Base-by-base conservation (phyloP, 1,284 basidiomycete genomes). In the Apiotrichum veenhuisii region DNA sequence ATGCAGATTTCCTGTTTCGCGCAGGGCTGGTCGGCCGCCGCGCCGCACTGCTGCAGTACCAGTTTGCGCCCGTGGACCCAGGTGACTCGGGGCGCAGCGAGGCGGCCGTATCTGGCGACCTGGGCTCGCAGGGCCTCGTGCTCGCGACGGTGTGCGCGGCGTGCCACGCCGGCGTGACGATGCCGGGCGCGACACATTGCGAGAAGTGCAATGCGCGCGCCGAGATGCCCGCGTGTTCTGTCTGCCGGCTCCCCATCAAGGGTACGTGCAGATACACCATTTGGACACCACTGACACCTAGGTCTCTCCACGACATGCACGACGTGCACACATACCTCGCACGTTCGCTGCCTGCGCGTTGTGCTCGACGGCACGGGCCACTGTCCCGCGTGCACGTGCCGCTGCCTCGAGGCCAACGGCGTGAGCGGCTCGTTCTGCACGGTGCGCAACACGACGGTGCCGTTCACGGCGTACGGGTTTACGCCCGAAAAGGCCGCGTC, bases 221-320 rank as follows among this genome's bases (percentile, higher is more conserved):
- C 15, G 38, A 27, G 20, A 15, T 46, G 33, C 54, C 59, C 30
- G 25, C 62, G 55, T 57, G 50, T 37, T 43, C 62, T 57, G 26
- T 74, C 34, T 91, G 89, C 72, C 82, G 88, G 41, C 79, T 90
- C 20, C 87, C 88, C 5, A 84, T 89, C 57, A 87, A 84, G 82
- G 88, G 89, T 85, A 63, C 44, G 81, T 74, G 9, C n/a, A n/a
- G n/a, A n/a, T n/a, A 23, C 25, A 40, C 8, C 27, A 34, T 11
- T 25, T 25, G 20, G 23, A 22, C 36, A 18, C 20, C 36, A 25
- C 55, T 62, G 26, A 55, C 38, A 7, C 14, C 10, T 59, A 88
- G 87, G 87, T 34, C 80, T 89, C n/a, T 85, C 87, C 2, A 80
- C 82, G 52, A 83, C 80, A 41, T 89, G 88, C 65, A 72, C 84